Conservation (phyloP, 1,284 basidiomycete genomes). For the Rhodofomes roseus region DNA sequence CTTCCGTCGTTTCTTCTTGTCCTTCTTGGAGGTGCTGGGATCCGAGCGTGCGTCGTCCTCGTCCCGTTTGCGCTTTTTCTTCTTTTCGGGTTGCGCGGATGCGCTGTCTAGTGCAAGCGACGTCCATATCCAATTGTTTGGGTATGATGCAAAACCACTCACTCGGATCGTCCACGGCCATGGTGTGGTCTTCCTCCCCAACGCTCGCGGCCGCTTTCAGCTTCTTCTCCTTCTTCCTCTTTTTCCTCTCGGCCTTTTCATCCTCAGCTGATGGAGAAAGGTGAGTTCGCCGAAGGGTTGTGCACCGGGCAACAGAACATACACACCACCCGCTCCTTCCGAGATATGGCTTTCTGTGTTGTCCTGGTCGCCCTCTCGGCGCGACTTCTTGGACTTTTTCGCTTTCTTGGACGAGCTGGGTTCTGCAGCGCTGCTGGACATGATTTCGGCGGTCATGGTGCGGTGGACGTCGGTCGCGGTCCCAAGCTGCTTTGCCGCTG, state of each 20-base stretch:
- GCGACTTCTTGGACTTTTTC: conserved; percentile 22
- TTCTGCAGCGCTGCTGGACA: background rate
- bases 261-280: conserved; percentile 10
- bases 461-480: background rate
- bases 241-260: conserved; percentile 24
- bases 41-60: conserved; percentile 28
- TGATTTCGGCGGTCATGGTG: background rate
- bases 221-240: conserved; percentile 9
- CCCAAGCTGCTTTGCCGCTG: background rate
- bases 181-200: background rate
- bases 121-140: background rate
- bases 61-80: conserved; percentile 16
- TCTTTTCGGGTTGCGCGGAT: conserved; percentile 14
- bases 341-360: conserved; percentile 5
- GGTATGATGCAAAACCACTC: background rate
- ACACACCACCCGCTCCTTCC: conserved; percentile 23
- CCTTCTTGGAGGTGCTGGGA: conserved; percentile 14
- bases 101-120: background rate
- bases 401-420: background rate
- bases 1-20: conserved; percentile 27
- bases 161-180: conserved; percentile 13
- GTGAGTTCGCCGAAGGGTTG: conserved; percentile 1
- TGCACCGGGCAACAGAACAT: conserved; percentile 15
- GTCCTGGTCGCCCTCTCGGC: conserved; percentile 6
- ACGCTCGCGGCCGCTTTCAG: conserved; percentile 1